phyloP scores from a whole-genome alignment of 169 alveolate species.

The Hammondia hammondi region DNA sequence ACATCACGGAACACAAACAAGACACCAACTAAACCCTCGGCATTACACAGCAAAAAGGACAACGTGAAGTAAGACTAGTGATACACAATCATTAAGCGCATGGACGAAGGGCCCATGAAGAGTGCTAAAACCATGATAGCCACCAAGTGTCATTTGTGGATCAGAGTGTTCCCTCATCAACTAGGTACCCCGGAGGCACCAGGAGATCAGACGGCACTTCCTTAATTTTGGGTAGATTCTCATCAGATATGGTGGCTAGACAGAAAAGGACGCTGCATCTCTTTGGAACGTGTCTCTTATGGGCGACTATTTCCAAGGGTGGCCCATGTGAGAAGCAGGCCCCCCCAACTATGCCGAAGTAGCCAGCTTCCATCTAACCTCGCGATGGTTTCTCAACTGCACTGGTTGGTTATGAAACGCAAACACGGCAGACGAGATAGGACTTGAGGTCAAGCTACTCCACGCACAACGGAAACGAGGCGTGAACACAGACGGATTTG shows the following conservation, averaged over 20 bases:
- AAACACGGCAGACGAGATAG: neutral
- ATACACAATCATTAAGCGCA: too few species aligned
- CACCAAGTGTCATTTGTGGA: too few species aligned
- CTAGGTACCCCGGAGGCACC: neutral
- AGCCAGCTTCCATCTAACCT: neutral
- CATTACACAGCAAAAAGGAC: too few species aligned
- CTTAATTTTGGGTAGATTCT: neutral
- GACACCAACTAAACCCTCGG: too few species aligned
- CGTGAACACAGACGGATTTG: too few species aligned
- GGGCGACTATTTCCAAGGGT: conserved; percentile 9
- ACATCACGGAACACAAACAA: too few species aligned
- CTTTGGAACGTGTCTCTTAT: neutral
- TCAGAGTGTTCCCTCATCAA: conserved; percentile 40
- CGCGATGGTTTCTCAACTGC: conserved; percentile 13
- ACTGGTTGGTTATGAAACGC: neutral
- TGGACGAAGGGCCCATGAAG: too few species aligned
- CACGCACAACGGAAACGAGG: too few species aligned
- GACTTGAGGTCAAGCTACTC: neutral
- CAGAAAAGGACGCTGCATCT: neutral
- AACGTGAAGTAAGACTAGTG: too few species aligned
- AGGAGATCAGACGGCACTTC: conserved; percentile 43
- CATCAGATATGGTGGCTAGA: neutral
- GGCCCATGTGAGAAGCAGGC: neutral
- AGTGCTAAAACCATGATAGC: too few species aligned
- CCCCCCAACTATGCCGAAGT: conserved; percentile 15